These are phyloP conservation scores for Suillus decipiens DNA, from an alignment of 768 basidiomycete genomes.

Conservation along the genomic window DNA sequence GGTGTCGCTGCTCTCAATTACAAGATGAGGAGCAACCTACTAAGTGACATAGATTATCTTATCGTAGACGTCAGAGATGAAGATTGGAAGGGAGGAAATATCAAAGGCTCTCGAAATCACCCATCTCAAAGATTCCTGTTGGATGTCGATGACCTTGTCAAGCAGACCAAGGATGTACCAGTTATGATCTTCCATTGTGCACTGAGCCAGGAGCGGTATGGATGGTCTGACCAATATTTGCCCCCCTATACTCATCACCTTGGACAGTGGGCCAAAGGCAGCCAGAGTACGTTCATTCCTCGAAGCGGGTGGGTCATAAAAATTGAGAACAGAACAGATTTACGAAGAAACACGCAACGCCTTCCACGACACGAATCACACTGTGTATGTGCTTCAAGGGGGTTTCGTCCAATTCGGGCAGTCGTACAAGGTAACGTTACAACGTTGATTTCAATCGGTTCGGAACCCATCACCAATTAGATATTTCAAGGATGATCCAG, in stretches of 20 bases:
- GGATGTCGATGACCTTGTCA: conserved; percentile 59
- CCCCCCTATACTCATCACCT: conserved; percentile 13
- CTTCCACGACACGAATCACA: conserved; percentile 47
- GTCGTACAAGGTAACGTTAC: conserved; percentile 56
- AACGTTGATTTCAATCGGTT: not conserved
- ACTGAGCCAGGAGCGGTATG: conserved; percentile 75
- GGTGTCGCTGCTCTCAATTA: conserved; percentile 16
- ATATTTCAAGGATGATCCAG: conserved; percentile 54
- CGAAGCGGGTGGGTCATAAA: not conserved
- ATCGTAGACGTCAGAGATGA: conserved; percentile 87
- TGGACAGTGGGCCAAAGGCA: conserved; percentile 70
- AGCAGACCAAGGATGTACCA: conserved; percentile 60
- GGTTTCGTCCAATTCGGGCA: conserved; percentile 75
- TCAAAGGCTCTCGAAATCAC: conserved; percentile 59
- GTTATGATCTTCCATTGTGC: conserved; percentile 78
- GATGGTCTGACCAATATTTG: conserved; percentile 12
- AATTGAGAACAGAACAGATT: conserved; percentile 43
- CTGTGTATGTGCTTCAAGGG: conserved; percentile 66
- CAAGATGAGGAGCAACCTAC: not conserved
- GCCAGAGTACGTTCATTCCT: conserved; percentile 53
- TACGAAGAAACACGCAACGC: conserved; percentile 65
- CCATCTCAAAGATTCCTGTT: conserved; percentile 63
- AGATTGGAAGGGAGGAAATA: conserved; percentile 79
- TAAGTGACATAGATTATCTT: conserved; percentile 51
- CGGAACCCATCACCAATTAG: not conserved